These are phyloP conservation scores for Pisolithus microcarpus DNA, from an alignment of 768 basidiomycete genomes.

Conservation along the genomic window DNA sequence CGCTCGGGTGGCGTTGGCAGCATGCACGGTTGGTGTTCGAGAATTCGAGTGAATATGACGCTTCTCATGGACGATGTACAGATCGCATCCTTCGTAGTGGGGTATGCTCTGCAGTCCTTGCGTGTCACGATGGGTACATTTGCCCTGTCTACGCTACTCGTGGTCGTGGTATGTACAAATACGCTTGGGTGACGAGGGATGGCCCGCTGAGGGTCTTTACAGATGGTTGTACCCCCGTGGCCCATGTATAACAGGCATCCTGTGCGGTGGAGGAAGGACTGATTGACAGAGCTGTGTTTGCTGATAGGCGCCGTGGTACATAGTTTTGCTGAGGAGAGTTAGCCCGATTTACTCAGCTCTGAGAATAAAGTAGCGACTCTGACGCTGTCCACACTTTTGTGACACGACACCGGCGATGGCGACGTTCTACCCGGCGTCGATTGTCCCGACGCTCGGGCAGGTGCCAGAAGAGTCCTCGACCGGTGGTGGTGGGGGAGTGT, in stretches of 20 bases:
- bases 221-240: constrained; percentile 69
- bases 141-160: constrained; percentile 11
- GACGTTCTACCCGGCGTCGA: constrained; percentile 41
- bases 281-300: constrained; percentile 33
- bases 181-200: neutral
- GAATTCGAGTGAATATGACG: neutral
- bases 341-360: too few species aligned
- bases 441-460: constrained; percentile 39
- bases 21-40: constrained; percentile 16
- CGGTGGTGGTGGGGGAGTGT: constrained; percentile 41
- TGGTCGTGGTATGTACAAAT: constrained; percentile 15
- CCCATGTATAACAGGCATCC: constrained; percentile 55
- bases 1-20: constrained; percentile 16
- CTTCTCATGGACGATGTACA: constrained; percentile 6
- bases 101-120: constrained; percentile 24
- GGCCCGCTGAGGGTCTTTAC: neutral
- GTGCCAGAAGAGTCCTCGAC: constrained; percentile 42
- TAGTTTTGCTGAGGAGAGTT: too few species aligned
- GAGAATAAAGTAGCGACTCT: too few species aligned
- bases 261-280: constrained; percentile 36
- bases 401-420: constrained; percentile 14
- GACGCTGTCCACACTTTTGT: too few species aligned
- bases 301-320: too few species aligned
- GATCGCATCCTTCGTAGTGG: constrained; percentile 25
- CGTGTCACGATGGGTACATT: constrained; percentile 19